Conservation (phyloP, 176 grass and related monocot genomes). For the Leersia perrieri region DNA sequence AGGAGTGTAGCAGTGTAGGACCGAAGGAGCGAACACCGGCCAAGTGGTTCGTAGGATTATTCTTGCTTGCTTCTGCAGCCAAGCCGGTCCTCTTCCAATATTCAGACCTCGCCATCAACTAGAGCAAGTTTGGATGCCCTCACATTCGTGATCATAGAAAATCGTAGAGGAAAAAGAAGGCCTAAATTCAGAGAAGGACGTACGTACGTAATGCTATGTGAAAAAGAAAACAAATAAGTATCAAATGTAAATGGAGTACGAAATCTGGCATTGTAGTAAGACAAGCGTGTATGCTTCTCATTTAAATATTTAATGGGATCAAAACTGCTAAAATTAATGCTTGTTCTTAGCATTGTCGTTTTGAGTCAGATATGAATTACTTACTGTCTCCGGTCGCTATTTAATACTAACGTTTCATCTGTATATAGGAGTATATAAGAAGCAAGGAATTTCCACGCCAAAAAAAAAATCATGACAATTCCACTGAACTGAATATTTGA, state of each 20-base stretch:
- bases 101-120: constrained; percentile 1
- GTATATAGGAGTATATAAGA: background rate
- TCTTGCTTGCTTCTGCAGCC: constrained; percentile 48
- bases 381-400: no score
- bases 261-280: constrained; percentile 29
- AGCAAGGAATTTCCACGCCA: no score
- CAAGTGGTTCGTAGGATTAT: constrained; percentile 28
- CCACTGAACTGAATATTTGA: background rate
- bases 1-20: no score
- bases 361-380: background rate
- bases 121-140: background rate
- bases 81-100: background rate
- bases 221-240: background rate
- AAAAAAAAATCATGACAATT: no score
- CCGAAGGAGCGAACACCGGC: constrained; percentile 1
- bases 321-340: background rate
- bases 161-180: background rate
- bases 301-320: background rate
- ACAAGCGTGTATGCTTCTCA: background rate
- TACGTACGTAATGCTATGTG: background rate
- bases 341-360: background rate
- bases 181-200: background rate
- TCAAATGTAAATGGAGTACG: background rate
- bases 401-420: background rate
- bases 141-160: background rate